These are phyloP conservation scores for Oropetium thomaeum DNA, from an alignment of 176 grass and related monocot species.

Conservation along the genomic window DNA sequence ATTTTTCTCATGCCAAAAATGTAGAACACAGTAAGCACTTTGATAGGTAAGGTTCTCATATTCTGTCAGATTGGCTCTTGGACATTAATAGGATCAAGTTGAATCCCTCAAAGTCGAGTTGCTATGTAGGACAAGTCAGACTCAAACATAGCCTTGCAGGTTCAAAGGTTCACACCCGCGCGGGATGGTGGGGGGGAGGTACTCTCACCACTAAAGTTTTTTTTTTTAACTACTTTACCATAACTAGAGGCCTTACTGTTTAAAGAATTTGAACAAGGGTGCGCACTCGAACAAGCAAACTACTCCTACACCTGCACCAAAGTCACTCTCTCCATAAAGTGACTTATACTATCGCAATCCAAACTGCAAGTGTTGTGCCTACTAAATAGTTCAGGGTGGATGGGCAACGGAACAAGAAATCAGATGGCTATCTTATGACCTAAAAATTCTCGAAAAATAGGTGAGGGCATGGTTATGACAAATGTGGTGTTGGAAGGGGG, in stretches of 20 bases:
- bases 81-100: neutral
- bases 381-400: neutral
- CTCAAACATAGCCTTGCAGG: neutral
- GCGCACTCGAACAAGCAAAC: neutral
- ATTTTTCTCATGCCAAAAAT: neutral
- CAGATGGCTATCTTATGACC: neutral
- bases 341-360: neutral
- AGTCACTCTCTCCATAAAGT: neutral
- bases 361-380: neutral
- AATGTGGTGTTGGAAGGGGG: no score
- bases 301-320: neutral
- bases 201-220: no score
- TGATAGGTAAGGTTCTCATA: neutral
- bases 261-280: neutral
- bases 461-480: neutral
- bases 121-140: no score
- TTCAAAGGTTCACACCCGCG: no score
- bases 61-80: neutral
- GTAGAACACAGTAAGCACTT: neutral
- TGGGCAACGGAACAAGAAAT: neutral
- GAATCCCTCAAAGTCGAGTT: neutral
- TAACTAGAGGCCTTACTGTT: neutral
- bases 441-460: neutral
- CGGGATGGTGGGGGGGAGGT: no score
- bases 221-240: slow-evolving; percentile 4